Evolutionary conservation across 768 basidiomycete genomes (phyloP).

Genomic region (Suillus alpinus): DNA sequence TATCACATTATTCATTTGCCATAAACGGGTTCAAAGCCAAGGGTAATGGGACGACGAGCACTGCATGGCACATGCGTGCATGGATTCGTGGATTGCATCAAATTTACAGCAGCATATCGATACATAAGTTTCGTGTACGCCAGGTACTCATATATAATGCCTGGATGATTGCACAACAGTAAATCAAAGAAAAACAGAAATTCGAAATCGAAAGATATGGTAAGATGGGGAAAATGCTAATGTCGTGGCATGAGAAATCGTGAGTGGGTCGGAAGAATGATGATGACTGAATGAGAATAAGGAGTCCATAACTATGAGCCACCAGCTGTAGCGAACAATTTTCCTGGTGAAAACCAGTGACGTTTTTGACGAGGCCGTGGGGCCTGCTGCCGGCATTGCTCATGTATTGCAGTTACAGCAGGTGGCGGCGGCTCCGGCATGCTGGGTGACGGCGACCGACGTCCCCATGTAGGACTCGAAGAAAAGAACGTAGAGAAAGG

Average conservation of each 20-base stretch:
- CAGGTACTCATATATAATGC: conserved; percentile 32
- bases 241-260: conserved; percentile 15
- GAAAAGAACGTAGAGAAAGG: conserved; percentile 40
- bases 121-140: conserved; percentile 30
- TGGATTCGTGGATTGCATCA: not conserved
- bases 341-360: conserved; percentile 54
- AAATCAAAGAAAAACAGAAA: conserved; percentile 3
- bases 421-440: conserved; percentile 29
- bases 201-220: conserved; percentile 18
- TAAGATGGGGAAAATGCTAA: conserved; percentile 17
- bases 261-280: conserved; percentile 3
- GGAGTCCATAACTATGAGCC: conserved; percentile 25
- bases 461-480: conserved; percentile 30
- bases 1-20: not conserved
- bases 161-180: conserved; percentile 10
- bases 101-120: conserved; percentile 9
- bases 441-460: conserved; percentile 41
- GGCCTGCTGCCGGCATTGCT: conserved; percentile 30
- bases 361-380: conserved; percentile 40
- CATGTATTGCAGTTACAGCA: conserved; percentile 28
- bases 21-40: not conserved
- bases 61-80: not conserved
- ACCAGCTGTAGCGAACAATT: conserved; percentile 45
- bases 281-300: conserved; percentile 5
- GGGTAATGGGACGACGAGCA: not conserved